Conservation (phyloP, 129 eudicot genomes). For the Daucus carota region DNA sequence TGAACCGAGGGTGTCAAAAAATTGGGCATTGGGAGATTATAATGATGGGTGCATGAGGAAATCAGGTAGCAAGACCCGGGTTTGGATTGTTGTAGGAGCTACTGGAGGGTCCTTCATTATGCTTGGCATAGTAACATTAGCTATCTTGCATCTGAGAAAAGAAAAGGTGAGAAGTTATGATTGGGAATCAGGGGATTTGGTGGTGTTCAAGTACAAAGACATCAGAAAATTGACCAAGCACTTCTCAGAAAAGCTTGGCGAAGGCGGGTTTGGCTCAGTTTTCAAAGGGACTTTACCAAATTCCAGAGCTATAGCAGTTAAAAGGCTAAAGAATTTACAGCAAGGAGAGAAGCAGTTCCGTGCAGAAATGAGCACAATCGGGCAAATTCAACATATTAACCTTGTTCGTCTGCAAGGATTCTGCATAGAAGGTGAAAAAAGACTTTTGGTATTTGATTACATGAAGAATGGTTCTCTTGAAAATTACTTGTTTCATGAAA, state of each 20-base stretch:
- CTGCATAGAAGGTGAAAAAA: conserved; percentile 9
- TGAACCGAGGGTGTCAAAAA: conserved; percentile 11
- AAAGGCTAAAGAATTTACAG: neutral
- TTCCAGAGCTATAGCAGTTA: conserved; percentile 5
- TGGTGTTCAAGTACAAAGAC: conserved; percentile 3
- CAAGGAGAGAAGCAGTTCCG: conserved; percentile 13
- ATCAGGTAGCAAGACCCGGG: neutral
- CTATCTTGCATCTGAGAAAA: neutral
- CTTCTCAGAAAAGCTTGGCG: conserved; percentile 10
- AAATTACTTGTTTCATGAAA: neutral
- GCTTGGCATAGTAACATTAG: neutral
- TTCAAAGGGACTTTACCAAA: conserved; percentile 11
- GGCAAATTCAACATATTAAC: conserved; percentile 9
- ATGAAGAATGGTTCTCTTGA: conserved; percentile 15
- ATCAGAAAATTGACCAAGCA: neutral
- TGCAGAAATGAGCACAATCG: conserved; percentile 13
- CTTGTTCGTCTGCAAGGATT: conserved; percentile 14
- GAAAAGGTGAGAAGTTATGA: too few relatives aligned
- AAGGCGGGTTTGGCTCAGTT: conserved; percentile 15
- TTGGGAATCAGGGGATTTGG: neutral
- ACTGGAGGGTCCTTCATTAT: neutral
- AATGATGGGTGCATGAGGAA: conserved; percentile 20
- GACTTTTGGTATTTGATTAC: conserved; percentile 8
- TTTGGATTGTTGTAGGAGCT: conserved; percentile 1
- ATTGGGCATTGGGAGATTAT: conserved; percentile 21